Percentiles rank a stretch among this genome's conserved stretches.
Conservation (phyloP, 2,329 filamentous ascomycete species). For the Metarhizium album region DNA sequence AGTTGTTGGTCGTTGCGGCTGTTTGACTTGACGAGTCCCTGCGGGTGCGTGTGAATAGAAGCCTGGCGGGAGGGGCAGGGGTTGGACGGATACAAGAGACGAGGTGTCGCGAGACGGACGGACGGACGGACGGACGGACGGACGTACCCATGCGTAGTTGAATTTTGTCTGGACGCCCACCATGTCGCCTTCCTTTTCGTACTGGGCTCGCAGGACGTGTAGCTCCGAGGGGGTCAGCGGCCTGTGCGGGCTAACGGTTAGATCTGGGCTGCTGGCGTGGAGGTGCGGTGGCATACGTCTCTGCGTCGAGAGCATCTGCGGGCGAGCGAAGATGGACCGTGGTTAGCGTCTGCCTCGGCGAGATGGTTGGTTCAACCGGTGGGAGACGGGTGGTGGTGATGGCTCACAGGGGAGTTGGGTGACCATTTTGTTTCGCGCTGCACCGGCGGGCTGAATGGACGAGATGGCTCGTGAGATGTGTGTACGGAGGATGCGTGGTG, state of each 20-base stretch:
- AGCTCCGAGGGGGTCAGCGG: conserved; percentile 87
- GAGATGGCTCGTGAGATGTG: background rate
- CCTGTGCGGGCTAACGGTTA: conserved; percentile 33
- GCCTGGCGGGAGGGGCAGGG: background rate
- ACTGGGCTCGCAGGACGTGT: conserved; percentile 83
- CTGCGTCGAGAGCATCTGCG: conserved; percentile 93
- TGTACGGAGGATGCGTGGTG: too few relatives aligned
- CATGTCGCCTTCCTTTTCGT: conserved; percentile 95
- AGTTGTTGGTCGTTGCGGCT: conserved; percentile 80
- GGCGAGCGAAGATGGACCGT: background rate
- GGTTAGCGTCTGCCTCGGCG: background rate
- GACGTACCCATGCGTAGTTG: conserved; percentile 97
- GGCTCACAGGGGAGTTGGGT: conserved; percentile 39
- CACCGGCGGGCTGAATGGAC: background rate
- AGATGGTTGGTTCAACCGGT: background rate
- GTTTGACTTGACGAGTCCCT: conserved; percentile 94
- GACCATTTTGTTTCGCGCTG: conserved; percentile 26
- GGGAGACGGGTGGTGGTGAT: background rate
- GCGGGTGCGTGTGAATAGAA: background rate
- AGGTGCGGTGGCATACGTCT: conserved; percentile 54
- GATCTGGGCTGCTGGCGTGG: background rate
- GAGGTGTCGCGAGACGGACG: background rate
- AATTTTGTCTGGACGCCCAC: conserved; percentile 97
- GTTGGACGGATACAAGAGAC: background rate
- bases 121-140: too few relatives aligned